phyloP scores from a whole-genome alignment of 805 yeast species.

The Cyberlindnera subsufficiens region DNA sequence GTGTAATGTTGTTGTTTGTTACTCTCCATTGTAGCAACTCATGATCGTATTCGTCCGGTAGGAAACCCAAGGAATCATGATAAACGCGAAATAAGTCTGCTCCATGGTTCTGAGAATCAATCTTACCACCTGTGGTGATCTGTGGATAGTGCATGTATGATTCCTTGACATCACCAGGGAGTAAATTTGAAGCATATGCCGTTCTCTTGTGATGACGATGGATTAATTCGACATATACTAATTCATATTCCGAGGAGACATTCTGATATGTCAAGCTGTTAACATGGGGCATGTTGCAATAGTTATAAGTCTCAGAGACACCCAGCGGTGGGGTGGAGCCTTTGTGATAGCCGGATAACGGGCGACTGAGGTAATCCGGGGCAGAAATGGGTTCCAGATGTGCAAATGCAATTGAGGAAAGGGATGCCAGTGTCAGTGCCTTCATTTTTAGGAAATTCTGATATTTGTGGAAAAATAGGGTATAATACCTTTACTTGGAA shows the following conservation, averaged over 20 bases:
- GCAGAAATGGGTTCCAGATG: slow-evolving; percentile 15
- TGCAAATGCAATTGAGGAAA: not conserved
- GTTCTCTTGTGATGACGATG: slow-evolving; percentile 42
- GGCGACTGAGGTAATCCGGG: slow-evolving; percentile 12
- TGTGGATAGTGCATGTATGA: slow-evolving; percentile 30
- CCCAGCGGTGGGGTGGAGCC: slow-evolving; percentile 20
- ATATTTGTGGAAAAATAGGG: no score
- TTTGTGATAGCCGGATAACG: slow-evolving; percentile 17
- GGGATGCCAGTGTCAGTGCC: slow-evolving; percentile 2
- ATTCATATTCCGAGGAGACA: slow-evolving; percentile 22
- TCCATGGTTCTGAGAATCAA: slow-evolving; percentile 36
- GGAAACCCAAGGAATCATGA: slow-evolving; percentile 26
- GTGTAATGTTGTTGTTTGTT: slow-evolving; percentile 34
- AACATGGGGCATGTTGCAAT: slow-evolving; percentile 41
- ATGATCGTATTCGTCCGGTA: slow-evolving; percentile 30
- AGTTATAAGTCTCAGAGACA: slow-evolving; percentile 31
- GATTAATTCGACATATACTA: slow-evolving; percentile 33
- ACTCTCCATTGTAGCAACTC: slow-evolving; percentile 28
- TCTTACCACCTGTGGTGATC: slow-evolving; percentile 32
- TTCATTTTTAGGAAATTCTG: not conserved
- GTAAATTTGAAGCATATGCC: slow-evolving; percentile 30
- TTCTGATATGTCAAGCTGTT: slow-evolving; percentile 25
- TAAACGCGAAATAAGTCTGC: slow-evolving; percentile 31
- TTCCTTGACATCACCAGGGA: slow-evolving; percentile 28
- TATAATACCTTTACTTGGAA: no score